Evolutionary conservation across 306 rosid genomes (phyloP), one percentile per base, ranked within the genome.

Genomic region (Coriaria nepalensis): DNA sequence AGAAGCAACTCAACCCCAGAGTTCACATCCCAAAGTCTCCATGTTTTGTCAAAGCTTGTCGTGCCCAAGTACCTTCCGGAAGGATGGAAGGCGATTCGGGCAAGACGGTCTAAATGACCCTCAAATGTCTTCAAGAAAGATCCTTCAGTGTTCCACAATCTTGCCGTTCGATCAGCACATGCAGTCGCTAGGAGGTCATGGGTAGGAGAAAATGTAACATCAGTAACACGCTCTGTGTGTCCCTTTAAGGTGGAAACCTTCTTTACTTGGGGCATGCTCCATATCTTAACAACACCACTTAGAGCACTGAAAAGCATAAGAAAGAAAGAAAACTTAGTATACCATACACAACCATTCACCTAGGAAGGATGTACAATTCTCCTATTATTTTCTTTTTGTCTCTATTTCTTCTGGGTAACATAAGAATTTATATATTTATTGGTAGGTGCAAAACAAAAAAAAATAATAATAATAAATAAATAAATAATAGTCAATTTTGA

Each of bases 11-110:
- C 98, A 49, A 63, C 87, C 39, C 95, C 87, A 41, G 82, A 78
- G 45, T 85, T 90, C 47, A 85, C 40, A 48, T 90, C 95, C 98
- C 98, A 90, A 55, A 90, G 68, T 65, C 98, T 81, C 98, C 98
- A 90, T 10, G 95, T 90, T 73, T 81, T 82, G 78, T 90, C 98
- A 65, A 74, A 85, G 81, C 98, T 90, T 53, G 94, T 69, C 32
- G 98, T 90, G 49, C 95, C 98, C 60, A 85, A 57, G 78, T 85
- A 85, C 55, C 85, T 85, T 49, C 98, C 98, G 34, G 92, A 81
- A 13, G 98, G 98, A 73, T 90, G 98, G 70, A 90, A 79, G 64
- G 87, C 70, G 64, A 90, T 77, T 5, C 92, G 92, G n/a, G 95
- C 98, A 57, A 90, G 92, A 58, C 92, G 87, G 59, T 90, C 95